Conservation (phyloP, 768 basidiomycete species). For the Russula vinacea region DNA sequence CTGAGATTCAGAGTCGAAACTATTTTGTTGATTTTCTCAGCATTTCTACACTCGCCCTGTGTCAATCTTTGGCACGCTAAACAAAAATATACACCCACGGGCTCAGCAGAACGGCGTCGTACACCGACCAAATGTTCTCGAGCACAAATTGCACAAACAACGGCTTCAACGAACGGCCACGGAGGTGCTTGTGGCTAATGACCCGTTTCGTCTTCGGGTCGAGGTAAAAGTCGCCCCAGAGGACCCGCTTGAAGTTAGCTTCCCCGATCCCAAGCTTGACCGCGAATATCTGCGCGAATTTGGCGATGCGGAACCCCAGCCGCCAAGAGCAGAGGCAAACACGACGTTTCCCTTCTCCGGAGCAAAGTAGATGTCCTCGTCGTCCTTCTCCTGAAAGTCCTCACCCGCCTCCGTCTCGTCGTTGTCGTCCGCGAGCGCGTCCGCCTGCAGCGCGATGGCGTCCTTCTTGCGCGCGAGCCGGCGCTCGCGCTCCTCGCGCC, state of each 20-base stretch:
- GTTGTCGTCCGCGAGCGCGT: conserved; percentile 50
- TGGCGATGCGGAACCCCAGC: conserved; percentile 96
- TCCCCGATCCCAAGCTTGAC: conserved; percentile 90
- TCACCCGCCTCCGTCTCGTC: conserved; percentile 47
- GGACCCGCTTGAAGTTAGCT: conserved; percentile 72
- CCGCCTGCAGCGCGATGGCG: conserved; percentile 59
- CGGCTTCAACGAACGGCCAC: conserved; percentile 84
- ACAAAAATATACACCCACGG: conserved; percentile 59
- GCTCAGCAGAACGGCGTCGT: conserved; percentile 83
- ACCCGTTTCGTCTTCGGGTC: conserved; percentile 95
- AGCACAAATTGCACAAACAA: conserved; percentile 96
- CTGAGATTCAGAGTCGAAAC: conserved; percentile 77
- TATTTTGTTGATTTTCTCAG: conserved; percentile 87
- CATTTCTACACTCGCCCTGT: conserved; percentile 53
- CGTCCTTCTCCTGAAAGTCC: conserved; percentile 91
- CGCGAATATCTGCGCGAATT: conserved; percentile 91
- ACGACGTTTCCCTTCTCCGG: conserved; percentile 95
- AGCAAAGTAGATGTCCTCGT: conserved; percentile 96
- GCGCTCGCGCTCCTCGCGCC: conserved; percentile 88
- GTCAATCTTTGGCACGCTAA: conserved; percentile 8
- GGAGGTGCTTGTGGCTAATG: conserved; percentile 85
- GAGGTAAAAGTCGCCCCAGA: conserved; percentile 98
- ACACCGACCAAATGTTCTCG: conserved; percentile 97
- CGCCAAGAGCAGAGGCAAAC: conserved; percentile 93
- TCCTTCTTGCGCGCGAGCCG: conserved; percentile 76